phyloP scores from a whole-genome alignment of 2,329 filamentous ascomycete genomes.

The Trichoderma gracile region DNA sequence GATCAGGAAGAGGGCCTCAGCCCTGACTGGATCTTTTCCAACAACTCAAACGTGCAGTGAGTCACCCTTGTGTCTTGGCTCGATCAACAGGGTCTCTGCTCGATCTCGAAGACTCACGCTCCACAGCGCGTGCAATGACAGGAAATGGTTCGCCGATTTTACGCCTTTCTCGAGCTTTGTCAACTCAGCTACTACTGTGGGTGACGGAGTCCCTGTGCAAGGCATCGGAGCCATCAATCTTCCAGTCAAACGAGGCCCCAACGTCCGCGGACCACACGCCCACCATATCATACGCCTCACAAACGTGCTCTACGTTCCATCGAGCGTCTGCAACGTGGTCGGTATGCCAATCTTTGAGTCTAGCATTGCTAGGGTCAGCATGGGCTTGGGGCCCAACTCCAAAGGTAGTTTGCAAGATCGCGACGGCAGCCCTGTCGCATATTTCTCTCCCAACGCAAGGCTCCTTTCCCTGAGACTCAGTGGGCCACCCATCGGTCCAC shows the following conservation, averaged over 20 bases:
- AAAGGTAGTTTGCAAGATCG: background rate
- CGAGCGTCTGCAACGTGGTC: background rate
- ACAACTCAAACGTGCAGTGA: slow-evolving; percentile 7
- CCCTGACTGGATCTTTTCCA: background rate
- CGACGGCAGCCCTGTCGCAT: background rate
- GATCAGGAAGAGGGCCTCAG: background rate
- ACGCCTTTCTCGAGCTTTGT: background rate
- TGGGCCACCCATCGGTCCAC: background rate
- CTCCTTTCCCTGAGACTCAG: background rate
- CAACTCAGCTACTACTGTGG: background rate
- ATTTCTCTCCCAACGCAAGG: background rate
- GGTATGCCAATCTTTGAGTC: background rate
- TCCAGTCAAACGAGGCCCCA: background rate
- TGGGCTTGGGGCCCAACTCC: background rate
- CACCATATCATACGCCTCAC: background rate
- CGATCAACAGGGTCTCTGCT: background rate
- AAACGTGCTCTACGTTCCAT: background rate
- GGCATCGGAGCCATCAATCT: slow-evolving; percentile 12
- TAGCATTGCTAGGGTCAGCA: background rate
- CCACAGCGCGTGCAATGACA: slow-evolving; percentile 26
- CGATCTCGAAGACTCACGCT: background rate
- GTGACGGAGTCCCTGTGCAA: background rate
- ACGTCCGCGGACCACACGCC: background rate
- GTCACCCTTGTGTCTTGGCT: background rate
- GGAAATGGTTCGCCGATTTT: slow-evolving; percentile 27